Evolutionary conservation across 208 protist genomes (phyloP), one percentile per base, ranked within the genome.

Genomic region (Acanthamoeba triangularis): DNA sequence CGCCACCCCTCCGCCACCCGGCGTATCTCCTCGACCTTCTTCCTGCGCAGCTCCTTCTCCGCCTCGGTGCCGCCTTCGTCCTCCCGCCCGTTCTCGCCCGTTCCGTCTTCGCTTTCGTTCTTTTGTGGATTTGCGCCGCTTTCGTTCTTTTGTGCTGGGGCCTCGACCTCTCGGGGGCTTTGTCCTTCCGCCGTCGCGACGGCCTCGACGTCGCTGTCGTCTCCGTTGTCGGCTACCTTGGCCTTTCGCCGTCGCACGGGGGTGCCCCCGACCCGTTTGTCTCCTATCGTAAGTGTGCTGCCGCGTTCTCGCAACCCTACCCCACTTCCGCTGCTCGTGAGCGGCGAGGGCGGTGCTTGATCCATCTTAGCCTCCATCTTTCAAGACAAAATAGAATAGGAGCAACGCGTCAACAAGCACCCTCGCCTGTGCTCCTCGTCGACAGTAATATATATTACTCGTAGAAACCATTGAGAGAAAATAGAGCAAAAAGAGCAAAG

Each of bases 1-100:
- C 72, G 72, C 72, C 63, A 72, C 33, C 72, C 72, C 37, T 41
- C 72, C 72, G 72, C 30, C 30, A 49, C 72, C 41, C 78, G 41
- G 13, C 78, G 78, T 87, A 87, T 87, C 78, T 87, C 49, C 23
- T 87, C 78, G 47, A 87, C 78, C 49, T 87, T 87, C 78, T 87
- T 87, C 41, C 18, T 54, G 25, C 78, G 78, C 13, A 61, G 41
- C 14, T 87, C 72, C 72, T 80, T 80, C 6, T 80, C 72, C 28
- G 30, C 16, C 23, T 47, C 72, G 20, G 16, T 80, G 3, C 30
- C 8, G 8, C 23, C 37, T 3, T 80, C 78, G 23, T 33, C n/a
- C 49, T 87, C 47, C 11, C 28, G 10, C 63, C n/a, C 28, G 16
- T 37, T 37, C 78, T 56, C 78, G 13, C 5, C 28, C 30, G 23